Conservation (phyloP, 2,329 filamentous ascomycete genomes). For the Lachnum nothofagi region DNA sequence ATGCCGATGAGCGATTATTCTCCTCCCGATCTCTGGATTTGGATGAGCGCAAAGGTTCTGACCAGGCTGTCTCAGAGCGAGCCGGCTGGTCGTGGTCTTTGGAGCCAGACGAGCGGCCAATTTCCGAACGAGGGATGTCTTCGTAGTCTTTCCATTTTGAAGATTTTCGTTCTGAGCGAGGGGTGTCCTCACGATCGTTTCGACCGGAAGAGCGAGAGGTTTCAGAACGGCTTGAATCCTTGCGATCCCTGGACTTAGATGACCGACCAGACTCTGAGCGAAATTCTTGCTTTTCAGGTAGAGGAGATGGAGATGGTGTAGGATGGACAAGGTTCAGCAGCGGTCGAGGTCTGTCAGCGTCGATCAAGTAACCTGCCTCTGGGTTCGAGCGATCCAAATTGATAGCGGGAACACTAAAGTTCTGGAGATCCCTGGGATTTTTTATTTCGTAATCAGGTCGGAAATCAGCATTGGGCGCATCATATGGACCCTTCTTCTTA, state of each 20-base stretch:
- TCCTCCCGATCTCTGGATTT: slow-evolving; percentile 24
- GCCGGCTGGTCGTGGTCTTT: slow-evolving; percentile 2
- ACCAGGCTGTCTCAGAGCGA: slow-evolving; percentile 5
- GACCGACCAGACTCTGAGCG: slow-evolving; percentile 12
- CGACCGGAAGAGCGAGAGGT: slow-evolving; percentile 33
- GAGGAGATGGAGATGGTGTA: slow-evolving; percentile 51
- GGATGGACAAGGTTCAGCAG: slow-evolving; percentile 57
- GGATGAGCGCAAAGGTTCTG: slow-evolving; percentile 12
- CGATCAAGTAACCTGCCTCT: slow-evolving; percentile 20
- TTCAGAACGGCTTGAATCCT: slow-evolving; percentile 21
- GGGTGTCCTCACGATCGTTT: background rate
- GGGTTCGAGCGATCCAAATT: slow-evolving; percentile 38
- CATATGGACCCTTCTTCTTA: slow-evolving; percentile 47
- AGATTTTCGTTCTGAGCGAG: slow-evolving; percentile 1
- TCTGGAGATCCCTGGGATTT: slow-evolving; percentile 43
- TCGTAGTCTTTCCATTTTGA: slow-evolving; percentile 24
- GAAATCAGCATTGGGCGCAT: slow-evolving; percentile 59
- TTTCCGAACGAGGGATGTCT: slow-evolving; percentile 14
- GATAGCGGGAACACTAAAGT: slow-evolving; percentile 30
- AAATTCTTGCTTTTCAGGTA: slow-evolving; percentile 38
- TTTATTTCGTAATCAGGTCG: slow-evolving; percentile 54
- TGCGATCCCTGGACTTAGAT: slow-evolving; percentile 11
- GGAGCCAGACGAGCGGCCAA: slow-evolving; percentile 32
- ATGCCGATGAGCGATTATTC: slow-evolving; percentile 14
- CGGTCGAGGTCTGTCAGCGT: slow-evolving; percentile 38